Percentiles rank a stretch among this genome's conserved stretches.
Conservation (phyloP, 306 rosid genomes). For the Rubus idaeus region DNA sequence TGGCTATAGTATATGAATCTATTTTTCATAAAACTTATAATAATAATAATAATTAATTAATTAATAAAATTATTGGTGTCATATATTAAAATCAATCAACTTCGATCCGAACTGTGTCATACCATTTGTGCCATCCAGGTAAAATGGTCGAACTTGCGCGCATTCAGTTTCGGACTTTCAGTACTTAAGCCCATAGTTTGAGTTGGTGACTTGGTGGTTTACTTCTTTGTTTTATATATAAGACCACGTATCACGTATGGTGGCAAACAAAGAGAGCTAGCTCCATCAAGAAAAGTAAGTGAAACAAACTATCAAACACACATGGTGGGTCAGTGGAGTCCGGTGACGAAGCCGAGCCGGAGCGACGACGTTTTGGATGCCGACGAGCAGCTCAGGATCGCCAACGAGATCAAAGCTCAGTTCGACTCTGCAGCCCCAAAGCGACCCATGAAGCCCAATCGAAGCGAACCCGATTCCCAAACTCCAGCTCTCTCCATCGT, state of each 20-base stretch:
- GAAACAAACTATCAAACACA: background rate
- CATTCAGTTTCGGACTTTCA: conserved; percentile 8
- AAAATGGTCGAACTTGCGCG: background rate
- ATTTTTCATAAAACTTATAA: too few species aligned
- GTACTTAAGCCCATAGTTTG: conserved; percentile 24
- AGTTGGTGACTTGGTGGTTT: background rate
- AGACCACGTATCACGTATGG: background rate
- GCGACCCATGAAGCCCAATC: conserved; percentile 60
- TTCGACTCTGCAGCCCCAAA: conserved; percentile 61
- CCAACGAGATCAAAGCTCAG: conserved; percentile 53
- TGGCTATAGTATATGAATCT: too few species aligned
- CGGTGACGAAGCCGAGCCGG: conserved; percentile 60
- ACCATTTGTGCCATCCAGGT: background rate
- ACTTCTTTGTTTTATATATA: background rate
- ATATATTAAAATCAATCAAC: too few species aligned
- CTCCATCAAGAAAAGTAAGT: background rate
- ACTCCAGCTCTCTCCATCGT: conserved; percentile 19
- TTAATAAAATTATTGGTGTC: too few species aligned
- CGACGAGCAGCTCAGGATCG: conserved; percentile 53
- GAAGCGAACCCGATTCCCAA: conserved; percentile 62
- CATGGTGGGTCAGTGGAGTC: conserved; percentile 40
- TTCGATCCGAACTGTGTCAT: too few species aligned
- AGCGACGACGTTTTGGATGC: conserved; percentile 65
- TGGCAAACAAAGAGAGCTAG: background rate
- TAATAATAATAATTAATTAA: too few species aligned